Percentiles rank a stretch among this genome's conserved stretches.
These are phyloP conservation scores for Calonectria pseudoturangicola DNA, from an alignment of 2,329 filamentous ascomycete species.

Conservation along the genomic window DNA sequence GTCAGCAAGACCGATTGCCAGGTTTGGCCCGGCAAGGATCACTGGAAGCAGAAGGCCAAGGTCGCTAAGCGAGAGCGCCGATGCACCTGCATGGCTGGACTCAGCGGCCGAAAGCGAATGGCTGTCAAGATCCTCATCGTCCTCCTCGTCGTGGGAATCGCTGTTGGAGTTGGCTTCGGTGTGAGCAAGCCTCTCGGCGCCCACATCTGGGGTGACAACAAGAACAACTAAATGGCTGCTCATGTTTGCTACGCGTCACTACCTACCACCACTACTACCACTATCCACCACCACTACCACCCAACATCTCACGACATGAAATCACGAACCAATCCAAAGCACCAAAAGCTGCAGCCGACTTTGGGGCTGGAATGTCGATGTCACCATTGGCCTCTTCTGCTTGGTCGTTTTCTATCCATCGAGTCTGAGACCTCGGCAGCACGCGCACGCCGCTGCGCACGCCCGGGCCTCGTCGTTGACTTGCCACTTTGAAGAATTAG, in stretches of 20 bases:
- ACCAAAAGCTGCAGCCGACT: background rate
- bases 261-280: background rate
- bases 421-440: conserved; percentile 44
- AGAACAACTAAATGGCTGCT: conserved; percentile 42
- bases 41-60: conserved; percentile 77
- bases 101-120: conserved; percentile 73
- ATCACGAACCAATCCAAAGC: conserved; percentile 1
- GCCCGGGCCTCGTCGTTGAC: conserved; percentile 38
- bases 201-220: conserved; percentile 71
- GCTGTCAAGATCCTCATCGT: conserved; percentile 72
- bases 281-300: background rate
- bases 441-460: conserved; percentile 38
- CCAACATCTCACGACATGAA: conserved; percentile 17
- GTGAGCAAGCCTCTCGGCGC: conserved; percentile 77
- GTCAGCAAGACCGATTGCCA: conserved; percentile 68
- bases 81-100: conserved; percentile 71
- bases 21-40: conserved; percentile 76
- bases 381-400: conserved; percentile 8
- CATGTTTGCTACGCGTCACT: conserved; percentile 20
- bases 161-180: conserved; percentile 75
- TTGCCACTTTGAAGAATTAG: conserved; percentile 37
- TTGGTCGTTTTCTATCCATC: conserved; percentile 39
- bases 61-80: conserved; percentile 70
- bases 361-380: background rate
- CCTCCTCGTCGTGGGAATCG: conserved; percentile 71